phyloP scores from a whole-genome alignment of 169 alveolate species.

The Plasmodium vinckei region DNA sequence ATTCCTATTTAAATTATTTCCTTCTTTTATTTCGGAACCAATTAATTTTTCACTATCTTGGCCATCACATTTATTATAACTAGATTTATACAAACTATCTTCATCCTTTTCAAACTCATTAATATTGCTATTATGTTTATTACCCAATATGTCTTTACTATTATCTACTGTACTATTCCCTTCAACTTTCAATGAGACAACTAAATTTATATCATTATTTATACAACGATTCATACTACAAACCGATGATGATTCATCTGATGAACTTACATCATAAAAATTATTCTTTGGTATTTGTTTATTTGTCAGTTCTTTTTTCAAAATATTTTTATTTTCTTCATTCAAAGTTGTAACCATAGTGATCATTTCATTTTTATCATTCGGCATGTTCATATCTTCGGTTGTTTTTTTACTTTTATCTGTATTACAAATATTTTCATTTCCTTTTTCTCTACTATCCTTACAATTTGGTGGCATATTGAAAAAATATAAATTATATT shows the following conservation, averaged over 20 bases:
- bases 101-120: too few species aligned
- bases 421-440: background rate
- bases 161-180: too few species aligned
- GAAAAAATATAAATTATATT: conserved; percentile 51
- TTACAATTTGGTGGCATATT: conserved; percentile 19
- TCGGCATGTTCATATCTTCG: background rate
- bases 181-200: too few species aligned
- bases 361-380: background rate
- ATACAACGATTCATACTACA: conserved; percentile 36
- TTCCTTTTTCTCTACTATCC: background rate
- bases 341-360: background rate
- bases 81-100: too few species aligned
- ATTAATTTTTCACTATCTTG: too few species aligned
- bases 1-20: too few species aligned
- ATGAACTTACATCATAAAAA: conserved; percentile 2
- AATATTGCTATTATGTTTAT: background rate
- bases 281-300: background rate
- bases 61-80: too few species aligned
- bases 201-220: background rate
- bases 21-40: too few species aligned
- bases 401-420: background rate
- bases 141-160: background rate
- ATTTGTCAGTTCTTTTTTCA: background rate
- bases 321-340: background rate
- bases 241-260: conserved; percentile 10